phyloP scores from a whole-genome alignment of 495 filamentous ascomycete genomes.

The Hypoxylon fuscum region DNA sequence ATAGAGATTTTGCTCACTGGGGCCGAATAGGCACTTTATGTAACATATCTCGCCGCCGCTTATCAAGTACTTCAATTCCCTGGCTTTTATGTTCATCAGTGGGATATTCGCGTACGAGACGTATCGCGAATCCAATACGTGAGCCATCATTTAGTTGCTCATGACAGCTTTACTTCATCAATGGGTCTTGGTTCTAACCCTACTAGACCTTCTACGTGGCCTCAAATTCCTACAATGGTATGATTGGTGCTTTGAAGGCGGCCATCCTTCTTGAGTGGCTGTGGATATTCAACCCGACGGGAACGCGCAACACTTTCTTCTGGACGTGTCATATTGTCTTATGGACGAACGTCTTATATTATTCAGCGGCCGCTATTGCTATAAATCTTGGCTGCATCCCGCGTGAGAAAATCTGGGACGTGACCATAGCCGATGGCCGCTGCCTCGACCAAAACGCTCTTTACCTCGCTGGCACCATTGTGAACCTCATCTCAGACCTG shows the following conservation, averaged over 20 bases:
- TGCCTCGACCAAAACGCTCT: too few relatives aligned
- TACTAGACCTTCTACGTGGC: constrained; percentile 9
- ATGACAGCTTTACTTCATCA: not conserved
- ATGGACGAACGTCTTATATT: constrained; percentile 48
- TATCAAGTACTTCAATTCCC: too few relatives aligned
- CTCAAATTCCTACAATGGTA: constrained; percentile 20
- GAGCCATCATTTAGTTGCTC: not conserved
- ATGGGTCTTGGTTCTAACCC: not conserved
- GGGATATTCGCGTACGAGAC: constrained; percentile 20
- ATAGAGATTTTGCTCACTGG: too few relatives aligned
- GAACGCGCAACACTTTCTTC: constrained; percentile 19
- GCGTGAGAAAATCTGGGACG: constrained; percentile 10
- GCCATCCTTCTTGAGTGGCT: constrained; percentile 47
- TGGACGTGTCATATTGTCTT: constrained; percentile 45
- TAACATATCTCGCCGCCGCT: too few relatives aligned
- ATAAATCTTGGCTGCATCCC: constrained; percentile 55
- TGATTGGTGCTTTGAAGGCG: constrained; percentile 32
- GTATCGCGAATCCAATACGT: constrained; percentile 1
- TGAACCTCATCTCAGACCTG: not conserved
- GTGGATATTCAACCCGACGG: constrained; percentile 35
- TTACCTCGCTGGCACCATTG: too few relatives aligned
- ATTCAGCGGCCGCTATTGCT: constrained; percentile 51
- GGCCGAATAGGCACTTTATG: too few relatives aligned
- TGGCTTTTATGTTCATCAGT: constrained; percentile 39
- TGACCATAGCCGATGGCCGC: too few relatives aligned